Percentiles rank a stretch among this genome's conserved stretches.
These are phyloP conservation scores for Golubevia sp. DNA, from an alignment of 1,284 basidiomycete genomes.

Conservation along the genomic window DNA sequence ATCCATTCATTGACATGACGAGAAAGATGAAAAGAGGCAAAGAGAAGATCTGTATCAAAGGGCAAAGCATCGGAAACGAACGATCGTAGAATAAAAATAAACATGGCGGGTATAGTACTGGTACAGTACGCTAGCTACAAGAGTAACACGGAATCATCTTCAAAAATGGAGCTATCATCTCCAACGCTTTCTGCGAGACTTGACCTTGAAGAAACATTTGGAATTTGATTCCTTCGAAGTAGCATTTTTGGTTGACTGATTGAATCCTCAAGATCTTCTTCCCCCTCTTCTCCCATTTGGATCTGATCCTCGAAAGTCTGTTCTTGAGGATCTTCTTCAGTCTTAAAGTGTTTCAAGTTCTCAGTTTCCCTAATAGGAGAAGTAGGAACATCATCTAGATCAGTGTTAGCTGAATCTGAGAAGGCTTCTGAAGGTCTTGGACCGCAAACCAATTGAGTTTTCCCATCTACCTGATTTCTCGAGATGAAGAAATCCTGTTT, in stretches of 20 bases:
- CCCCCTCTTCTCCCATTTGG: not conserved
- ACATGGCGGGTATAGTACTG: too few relatives aligned
- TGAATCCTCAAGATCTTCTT: not conserved
- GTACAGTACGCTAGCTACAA: too few relatives aligned
- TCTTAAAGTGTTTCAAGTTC: not conserved
- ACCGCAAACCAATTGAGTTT: not conserved
- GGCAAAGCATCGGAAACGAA: too few relatives aligned
- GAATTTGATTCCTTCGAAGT: not conserved
- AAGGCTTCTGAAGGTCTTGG: not conserved
- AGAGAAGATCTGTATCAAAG: too few relatives aligned
- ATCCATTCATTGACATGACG: too few relatives aligned
- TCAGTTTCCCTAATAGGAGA: not conserved
- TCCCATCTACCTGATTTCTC: not conserved
- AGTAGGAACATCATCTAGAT: not conserved
- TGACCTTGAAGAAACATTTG: not conserved
- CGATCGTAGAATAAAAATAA: too few relatives aligned
- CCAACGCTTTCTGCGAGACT: not conserved
- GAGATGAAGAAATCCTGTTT: not conserved
- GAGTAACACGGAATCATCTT: not conserved
- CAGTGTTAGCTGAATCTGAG: not conserved
- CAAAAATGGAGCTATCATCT: not conserved
- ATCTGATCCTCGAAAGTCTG: not conserved
- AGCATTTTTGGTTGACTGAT: not conserved
- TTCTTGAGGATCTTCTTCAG: not conserved
- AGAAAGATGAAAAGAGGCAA: too few relatives aligned